Evolutionary conservation across 2,329 filamentous ascomycete genomes (phyloP).

Genomic region (Thelonectria olida): DNA sequence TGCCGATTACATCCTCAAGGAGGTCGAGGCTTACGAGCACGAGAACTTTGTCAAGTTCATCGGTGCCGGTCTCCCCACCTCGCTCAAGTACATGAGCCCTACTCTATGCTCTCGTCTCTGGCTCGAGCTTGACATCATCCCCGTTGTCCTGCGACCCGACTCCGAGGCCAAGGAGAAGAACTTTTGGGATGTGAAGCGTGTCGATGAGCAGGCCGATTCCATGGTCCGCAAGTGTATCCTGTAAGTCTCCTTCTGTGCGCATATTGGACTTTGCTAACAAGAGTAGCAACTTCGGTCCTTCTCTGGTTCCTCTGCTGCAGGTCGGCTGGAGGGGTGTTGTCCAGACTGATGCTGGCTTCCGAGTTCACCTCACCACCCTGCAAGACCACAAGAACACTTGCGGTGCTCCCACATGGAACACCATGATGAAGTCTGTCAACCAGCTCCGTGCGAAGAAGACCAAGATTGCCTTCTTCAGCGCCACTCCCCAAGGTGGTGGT

Average conservation of each 20-base stretch:
- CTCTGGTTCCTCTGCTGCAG: constrained; percentile 72
- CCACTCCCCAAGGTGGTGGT: constrained; percentile 83
- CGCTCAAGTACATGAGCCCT: constrained; percentile 69
- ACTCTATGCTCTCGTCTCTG: constrained; percentile 76
- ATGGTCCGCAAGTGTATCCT: constrained; percentile 82
- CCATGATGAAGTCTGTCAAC: constrained; percentile 69
- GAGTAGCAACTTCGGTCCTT: constrained; percentile 76
- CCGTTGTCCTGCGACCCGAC: constrained; percentile 68
- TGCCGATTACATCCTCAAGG: constrained; percentile 66
- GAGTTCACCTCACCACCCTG: constrained; percentile 65
- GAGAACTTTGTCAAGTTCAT: constrained; percentile 78
- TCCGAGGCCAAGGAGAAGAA: constrained; percentile 52
- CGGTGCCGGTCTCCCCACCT: constrained; percentile 73
- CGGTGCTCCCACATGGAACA: constrained; percentile 68
- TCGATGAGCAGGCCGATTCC: constrained; percentile 84
- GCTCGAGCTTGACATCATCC: constrained; percentile 80
- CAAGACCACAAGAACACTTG: constrained; percentile 71
- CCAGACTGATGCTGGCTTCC: constrained; percentile 74
- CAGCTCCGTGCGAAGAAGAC: constrained; percentile 70
- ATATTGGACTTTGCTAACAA: not conserved
- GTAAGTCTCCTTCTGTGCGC: constrained; percentile 53
- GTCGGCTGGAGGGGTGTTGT: constrained; percentile 75
- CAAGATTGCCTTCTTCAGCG: constrained; percentile 81
- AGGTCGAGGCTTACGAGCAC: constrained; percentile 68
- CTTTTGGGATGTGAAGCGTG: constrained; percentile 64